Conservation (phyloP, 331 rosid genomes). For the Rosa hybrid region DNA sequence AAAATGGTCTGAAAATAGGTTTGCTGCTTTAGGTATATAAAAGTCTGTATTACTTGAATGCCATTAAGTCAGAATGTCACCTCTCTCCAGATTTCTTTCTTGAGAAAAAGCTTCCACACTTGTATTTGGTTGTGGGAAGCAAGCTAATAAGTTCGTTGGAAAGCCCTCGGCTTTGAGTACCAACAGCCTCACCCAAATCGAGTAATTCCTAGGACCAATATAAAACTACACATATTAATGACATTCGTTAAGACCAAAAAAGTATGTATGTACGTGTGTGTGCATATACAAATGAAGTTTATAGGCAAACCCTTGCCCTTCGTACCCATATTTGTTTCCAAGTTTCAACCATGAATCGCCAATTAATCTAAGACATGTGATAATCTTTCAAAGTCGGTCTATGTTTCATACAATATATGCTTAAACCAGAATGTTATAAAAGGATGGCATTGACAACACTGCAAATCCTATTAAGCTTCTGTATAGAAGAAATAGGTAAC, state of each 20-base stretch:
- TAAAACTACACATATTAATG: slow-evolving; percentile 3
- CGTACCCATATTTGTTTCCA: neutral
- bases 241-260: neutral
- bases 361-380: neutral
- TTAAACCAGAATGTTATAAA: neutral
- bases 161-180: slow-evolving; percentile 86
- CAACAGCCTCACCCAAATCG: slow-evolving; percentile 89
- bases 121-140: slow-evolving; percentile 80
- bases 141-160: slow-evolving; percentile 69
- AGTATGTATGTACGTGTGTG: neutral
- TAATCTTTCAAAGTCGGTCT: neutral
- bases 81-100: slow-evolving; percentile 69
- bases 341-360: neutral
- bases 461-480: neutral
- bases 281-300: neutral
- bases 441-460: neutral
- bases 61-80: slow-evolving; percentile 35
- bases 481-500: neutral
- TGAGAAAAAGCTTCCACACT: slow-evolving; percentile 68
- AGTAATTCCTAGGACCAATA: slow-evolving; percentile 64
- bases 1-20: neutral
- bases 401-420: neutral
- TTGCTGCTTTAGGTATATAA: neutral
- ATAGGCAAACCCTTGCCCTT: neutral
- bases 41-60: neutral